Evolutionary conservation across 192 early-diverging fungal species (phyloP), one percentile per base, ranked within the genome.

Genomic region (Tieghemiomyces parasiticus): DNA sequence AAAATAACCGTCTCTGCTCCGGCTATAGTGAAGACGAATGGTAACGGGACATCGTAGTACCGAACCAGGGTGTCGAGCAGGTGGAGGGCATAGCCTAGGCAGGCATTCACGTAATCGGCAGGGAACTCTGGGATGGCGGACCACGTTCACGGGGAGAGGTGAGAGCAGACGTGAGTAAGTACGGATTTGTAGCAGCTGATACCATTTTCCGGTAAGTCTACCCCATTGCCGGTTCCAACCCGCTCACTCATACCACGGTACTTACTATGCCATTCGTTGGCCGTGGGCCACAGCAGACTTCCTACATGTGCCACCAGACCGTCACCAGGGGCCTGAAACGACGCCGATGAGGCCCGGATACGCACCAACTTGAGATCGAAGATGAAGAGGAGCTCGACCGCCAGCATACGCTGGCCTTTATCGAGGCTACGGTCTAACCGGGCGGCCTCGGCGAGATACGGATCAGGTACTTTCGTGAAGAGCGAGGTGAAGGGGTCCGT

Each of bases 71-170:
- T 67, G 58, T 65, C 69, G 56, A 75, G 63, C 22, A 70, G 58
- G 32, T 71, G 73, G 34, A 67, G 51, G 52, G 65, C 67, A 28
- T 69, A 65, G 48, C 65, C 68, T 32, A 71, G 67, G 29, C 73
- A 75, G 2, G 73, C 69, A 46, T 71, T 71, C 20, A 75, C 62
- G 49, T 75, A 75, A 58, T 71, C 73, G 35, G 58, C 60, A 9
- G 73, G 70, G 29, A 68, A 71, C 62, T 69, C 68, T 31, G 60
- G 54, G 16, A 16, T 10, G 8, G 38, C 38, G 38, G n/a, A n/a
- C n/a, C n/a, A n/a, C n/a, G n/a, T n/a, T n/a, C n/a, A n/a, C n/a
- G n/a, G n/a, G n/a, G n/a, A n/a, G n/a, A n/a, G n/a, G n/a, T n/a
- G n/a, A n/a, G n/a, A n/a, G n/a, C n/a, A n/a, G n/a, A n/a, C n/a